phyloP scores from a whole-genome alignment of 1,139 yeast species.

The Candida sp. region DNA sequence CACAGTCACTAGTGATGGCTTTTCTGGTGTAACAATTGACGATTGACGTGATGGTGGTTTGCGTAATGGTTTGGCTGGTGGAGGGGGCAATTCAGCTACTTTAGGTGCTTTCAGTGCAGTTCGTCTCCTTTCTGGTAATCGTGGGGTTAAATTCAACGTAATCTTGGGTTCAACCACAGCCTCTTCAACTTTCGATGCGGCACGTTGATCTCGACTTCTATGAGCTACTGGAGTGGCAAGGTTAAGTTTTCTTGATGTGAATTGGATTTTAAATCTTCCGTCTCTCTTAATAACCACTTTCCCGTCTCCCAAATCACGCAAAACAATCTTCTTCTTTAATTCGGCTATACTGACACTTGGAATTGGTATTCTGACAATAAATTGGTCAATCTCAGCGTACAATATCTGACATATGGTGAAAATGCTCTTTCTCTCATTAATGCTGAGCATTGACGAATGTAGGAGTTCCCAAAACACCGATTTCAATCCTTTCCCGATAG shows the following conservation, averaged over 20 bases:
- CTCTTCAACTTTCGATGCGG: conserved; percentile 1
- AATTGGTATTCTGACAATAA: conserved; percentile 56
- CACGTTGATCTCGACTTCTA: conserved; percentile 1
- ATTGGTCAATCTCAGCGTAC: conserved; percentile 60
- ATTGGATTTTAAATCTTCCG: conserved; percentile 44
- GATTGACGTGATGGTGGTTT: conserved; percentile 3
- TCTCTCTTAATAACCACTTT: conserved; percentile 40
- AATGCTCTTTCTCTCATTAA: conserved; percentile 59
- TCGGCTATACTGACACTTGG: conserved; percentile 57
- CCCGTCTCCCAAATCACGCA: conserved; percentile 48
- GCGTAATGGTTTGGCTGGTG: neutral
- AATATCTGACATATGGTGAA: conserved; percentile 66
- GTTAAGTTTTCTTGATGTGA: conserved; percentile 19
- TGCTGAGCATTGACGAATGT: conserved; percentile 55
- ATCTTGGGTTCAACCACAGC: conserved; percentile 14
- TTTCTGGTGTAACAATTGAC: neutral
- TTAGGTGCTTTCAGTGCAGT: conserved; percentile 4
- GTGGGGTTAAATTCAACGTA: conserved; percentile 17
- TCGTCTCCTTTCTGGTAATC: conserved; percentile 4
- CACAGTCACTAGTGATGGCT: conserved; percentile 4
- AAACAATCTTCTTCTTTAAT: conserved; percentile 55
- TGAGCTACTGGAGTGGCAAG: neutral
- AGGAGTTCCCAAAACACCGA: conserved; percentile 67
- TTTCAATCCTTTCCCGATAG: conserved; percentile 59
- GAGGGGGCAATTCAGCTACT: neutral